Conservation (phyloP, 169 alveolate species). For the Babesia caballi region DNA sequence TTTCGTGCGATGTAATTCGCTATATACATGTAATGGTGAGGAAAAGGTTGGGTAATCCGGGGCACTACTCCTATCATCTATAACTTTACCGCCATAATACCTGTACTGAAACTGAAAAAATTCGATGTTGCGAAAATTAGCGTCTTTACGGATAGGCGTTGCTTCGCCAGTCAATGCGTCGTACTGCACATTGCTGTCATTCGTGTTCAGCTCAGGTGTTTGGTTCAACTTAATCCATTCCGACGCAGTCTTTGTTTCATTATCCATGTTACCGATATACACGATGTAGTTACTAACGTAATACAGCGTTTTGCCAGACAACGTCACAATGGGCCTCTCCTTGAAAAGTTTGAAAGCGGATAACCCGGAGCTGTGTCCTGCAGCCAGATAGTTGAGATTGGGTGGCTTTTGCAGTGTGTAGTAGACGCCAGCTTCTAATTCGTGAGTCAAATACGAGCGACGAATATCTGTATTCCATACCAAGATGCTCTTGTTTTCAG, state of each 20-base stretch:
- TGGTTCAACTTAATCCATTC: no score
- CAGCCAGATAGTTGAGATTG: constrained; percentile 86
- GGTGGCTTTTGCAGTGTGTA: constrained; percentile 88
- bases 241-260: no score
- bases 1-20: constrained; percentile 21
- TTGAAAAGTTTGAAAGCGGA: constrained; percentile 54
- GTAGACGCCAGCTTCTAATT: constrained; percentile 91
- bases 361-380: constrained; percentile 92
- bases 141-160: no score
- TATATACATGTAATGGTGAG: no score
- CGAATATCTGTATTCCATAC: constrained; percentile 93
- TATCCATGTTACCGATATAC: constrained; percentile 41
- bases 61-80: no score
- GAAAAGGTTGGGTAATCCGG: no score
- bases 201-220: no score
- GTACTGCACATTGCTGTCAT: no score
- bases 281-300: constrained; percentile 46
- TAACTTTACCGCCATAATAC: no score
- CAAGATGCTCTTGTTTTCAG: constrained; percentile 91
- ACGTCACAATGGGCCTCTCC: constrained; percentile 53
- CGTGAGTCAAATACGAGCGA: constrained; percentile 82
- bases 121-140: no score
- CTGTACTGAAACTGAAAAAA: no score
- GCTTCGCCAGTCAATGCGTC: no score
- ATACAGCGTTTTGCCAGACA: constrained; percentile 35